Evolutionary conservation across 768 basidiomycete species (phyloP).

Genomic region (Phaeotremella fagi): DNA sequence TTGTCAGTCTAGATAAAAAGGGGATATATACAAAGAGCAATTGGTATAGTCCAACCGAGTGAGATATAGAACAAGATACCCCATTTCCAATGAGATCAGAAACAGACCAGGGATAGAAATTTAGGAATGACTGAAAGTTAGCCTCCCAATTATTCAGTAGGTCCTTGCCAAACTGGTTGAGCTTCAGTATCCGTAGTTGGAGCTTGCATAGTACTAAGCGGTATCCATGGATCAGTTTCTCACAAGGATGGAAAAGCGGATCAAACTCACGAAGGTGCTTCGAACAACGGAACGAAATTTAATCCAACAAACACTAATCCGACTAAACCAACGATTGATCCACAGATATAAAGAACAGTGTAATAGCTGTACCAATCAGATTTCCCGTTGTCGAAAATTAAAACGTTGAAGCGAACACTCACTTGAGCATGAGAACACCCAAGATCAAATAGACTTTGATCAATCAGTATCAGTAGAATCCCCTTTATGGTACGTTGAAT

Average conservation of each 20-base stretch:
- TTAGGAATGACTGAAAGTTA: not conserved
- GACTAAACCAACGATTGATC: constrained; percentile 40
- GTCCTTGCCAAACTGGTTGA: constrained; percentile 46
- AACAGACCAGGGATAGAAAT: too few species aligned
- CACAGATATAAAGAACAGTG: constrained; percentile 47
- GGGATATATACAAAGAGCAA: too few species aligned
- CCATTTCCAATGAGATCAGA: too few species aligned
- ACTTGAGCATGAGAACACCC: constrained; percentile 47
- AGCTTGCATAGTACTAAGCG: constrained; percentile 45
- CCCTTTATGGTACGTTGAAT: not conserved
- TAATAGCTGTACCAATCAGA: constrained; percentile 35
- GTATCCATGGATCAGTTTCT: not conserved
- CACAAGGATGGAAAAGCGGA: not conserved
- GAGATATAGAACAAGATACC: too few species aligned
- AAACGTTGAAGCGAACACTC: constrained; percentile 4
- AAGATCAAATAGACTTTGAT: constrained; percentile 41
- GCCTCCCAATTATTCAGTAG: constrained; percentile 25
- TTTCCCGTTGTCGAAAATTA: not conserved
- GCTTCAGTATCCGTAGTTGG: constrained; percentile 39
- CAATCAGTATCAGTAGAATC: not conserved
- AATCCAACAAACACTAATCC: constrained; percentile 44
- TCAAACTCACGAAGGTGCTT: constrained; percentile 44
- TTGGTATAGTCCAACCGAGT: too few species aligned
- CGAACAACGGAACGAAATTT: constrained; percentile 44
- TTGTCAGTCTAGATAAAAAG: too few species aligned